A percentile compares a stretch with the other conserved stretches of the same genome.
Evolutionary conservation across 495 filamentous ascomycete species (phyloP).

Genomic region (Sporormia fimetaria): DNA sequence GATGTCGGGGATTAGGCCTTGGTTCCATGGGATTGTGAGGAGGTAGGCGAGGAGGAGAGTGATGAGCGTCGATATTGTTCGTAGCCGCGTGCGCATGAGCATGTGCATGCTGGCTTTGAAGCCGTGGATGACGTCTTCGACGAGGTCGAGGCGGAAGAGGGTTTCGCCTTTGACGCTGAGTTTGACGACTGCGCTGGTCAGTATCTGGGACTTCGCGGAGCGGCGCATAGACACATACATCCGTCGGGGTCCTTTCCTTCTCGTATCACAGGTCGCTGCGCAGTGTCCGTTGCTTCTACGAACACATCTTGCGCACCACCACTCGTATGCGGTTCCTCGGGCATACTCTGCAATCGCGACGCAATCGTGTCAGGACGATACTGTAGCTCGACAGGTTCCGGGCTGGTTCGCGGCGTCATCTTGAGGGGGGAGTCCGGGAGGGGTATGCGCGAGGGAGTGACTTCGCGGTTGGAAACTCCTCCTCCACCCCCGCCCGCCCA

Average conservation of each 20-base stretch:
- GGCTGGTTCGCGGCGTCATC: constrained; percentile 34
- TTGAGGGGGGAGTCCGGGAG: constrained; percentile 46
- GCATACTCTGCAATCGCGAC: constrained; percentile 18
- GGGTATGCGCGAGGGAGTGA: constrained; percentile 48
- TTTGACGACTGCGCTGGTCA: too few relatives aligned
- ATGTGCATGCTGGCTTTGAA: constrained; percentile 45
- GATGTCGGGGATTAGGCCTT: constrained; percentile 67
- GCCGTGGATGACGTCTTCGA: constrained; percentile 59
- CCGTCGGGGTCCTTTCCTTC: too few relatives aligned
- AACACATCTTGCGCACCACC: too few relatives aligned
- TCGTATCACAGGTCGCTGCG: too few relatives aligned
- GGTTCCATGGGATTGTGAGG: constrained; percentile 53
- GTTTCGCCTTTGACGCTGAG: too few relatives aligned
- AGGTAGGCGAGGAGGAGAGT: constrained; percentile 50
- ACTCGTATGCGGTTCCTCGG: constrained; percentile 6
- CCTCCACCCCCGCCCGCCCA: too few relatives aligned
- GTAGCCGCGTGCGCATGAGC: constrained; percentile 53
- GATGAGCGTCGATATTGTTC: constrained; percentile 44
- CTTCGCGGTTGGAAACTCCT: too few relatives aligned
- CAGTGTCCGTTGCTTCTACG: too few relatives aligned
- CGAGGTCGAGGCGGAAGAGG: constrained; percentile 73
- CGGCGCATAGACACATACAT: too few relatives aligned
- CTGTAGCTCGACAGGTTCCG: constrained; percentile 27
- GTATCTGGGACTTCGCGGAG: too few relatives aligned
- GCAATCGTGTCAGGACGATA: constrained; percentile 10